Percentiles rank a stretch among this genome's conserved stretches.
Evolutionary conservation across 768 basidiomycete species (phyloP).

Genomic region (Kwoniella shandongensis): DNA sequence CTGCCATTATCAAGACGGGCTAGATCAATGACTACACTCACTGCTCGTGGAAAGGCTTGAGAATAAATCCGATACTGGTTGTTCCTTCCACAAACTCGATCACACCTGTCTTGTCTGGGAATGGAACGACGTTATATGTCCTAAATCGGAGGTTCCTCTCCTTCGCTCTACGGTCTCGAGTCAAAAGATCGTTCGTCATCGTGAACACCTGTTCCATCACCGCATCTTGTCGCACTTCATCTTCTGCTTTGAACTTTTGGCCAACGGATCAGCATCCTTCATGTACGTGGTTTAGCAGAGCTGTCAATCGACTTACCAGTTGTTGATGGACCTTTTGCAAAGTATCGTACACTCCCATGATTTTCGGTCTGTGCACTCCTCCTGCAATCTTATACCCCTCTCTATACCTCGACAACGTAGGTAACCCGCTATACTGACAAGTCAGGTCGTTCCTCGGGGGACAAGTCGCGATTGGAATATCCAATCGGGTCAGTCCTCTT

Average conservation of each 20-base stretch:
- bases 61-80: conserved; percentile 64
- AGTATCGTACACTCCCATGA: conserved; percentile 67
- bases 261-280: too few relatives aligned
- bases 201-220: conserved; percentile 99
- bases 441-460: conserved; percentile 69
- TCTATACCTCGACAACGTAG: conserved; percentile 69
- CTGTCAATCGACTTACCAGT: conserved; percentile 61
- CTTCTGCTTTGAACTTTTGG: conserved; percentile 92
- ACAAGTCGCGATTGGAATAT: conserved; percentile 81
- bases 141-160: conserved; percentile 71
- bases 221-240: conserved; percentile 94
- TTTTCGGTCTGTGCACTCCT: conserved; percentile 80
- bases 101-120: conserved; percentile 75
- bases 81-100: conserved; percentile 89
- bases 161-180: conserved; percentile 70
- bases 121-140: conserved; percentile 84
- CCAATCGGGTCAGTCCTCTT: conserved; percentile 59
- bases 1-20: not conserved
- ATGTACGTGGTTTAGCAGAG: too few relatives aligned
- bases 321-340: conserved; percentile 71
- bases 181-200: conserved; percentile 76
- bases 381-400: conserved; percentile 65
- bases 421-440: conserved; percentile 66
- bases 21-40: conserved; percentile 50
- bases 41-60: conserved; percentile 65